Evolutionary conservation across 345 rosid genomes (phyloP), one percentile per base, ranked within the genome.

Genomic region (Abelmoschus esculentus): DNA sequence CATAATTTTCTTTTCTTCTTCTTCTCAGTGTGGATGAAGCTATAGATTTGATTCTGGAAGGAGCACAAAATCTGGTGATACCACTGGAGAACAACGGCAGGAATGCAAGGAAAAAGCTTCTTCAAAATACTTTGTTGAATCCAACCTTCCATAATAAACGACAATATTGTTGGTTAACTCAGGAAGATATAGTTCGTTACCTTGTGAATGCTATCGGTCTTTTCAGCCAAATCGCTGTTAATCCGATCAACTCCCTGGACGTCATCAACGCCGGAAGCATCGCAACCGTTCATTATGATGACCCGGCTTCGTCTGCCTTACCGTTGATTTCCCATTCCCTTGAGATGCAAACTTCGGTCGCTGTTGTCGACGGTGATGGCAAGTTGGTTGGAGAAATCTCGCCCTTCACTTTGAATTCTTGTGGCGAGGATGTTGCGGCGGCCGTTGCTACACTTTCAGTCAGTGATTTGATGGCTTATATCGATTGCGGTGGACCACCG

Each of bases 161-260:
- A 0, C 80, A 88, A 17, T 86, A 78, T 73, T 88, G 93, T 77
- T 88, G 93, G 90, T 79, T 86, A 5, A 80, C 90, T 0, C 89
- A 79, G 70, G 93, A 88, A 59, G 93, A 88, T 71, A 70, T 88
- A 61, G 15, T 88, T 54, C 88, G 90, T 18, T 84, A 80, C 74
- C 79, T 86, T 57, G 80, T 86, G 76, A 86, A 81, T 75, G 82
- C 79, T 67, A 86, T 88, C 28, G 80, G 78, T 62, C 60, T 76
- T 46, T 79, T 86, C 73, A 55, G 78, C 60, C 87, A 42, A 9
- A 69, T 34, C 4, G 74, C 87, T 0, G 73, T 61, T 59, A 72
- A 72, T 36, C 75, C 87, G 8, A 75, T 88, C 72, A 81, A 79
- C 69, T 72, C 84, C 38, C 93, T 86, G 36, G 34, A 72, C 72